phyloP scores from a whole-genome alignment of 805 yeast species.

The Pichia gijzeniarum region DNA sequence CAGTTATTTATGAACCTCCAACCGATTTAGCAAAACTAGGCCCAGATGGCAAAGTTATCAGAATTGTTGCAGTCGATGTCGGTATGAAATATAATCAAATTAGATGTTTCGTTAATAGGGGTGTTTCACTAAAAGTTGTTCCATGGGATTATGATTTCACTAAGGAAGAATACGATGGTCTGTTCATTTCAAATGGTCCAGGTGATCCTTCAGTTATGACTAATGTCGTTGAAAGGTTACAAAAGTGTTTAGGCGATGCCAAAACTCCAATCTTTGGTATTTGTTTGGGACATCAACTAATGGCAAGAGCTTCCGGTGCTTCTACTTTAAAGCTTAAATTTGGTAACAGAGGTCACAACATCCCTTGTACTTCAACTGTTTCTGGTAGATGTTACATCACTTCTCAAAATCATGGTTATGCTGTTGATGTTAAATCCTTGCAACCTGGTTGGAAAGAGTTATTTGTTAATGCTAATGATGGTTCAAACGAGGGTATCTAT shows the following conservation, averaged over 20 bases:
- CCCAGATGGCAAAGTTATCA: constrained; percentile 68
- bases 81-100: constrained; percentile 98
- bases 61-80: constrained; percentile 88
- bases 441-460: constrained; percentile 83
- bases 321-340: constrained; percentile 85
- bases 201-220: constrained; percentile 94
- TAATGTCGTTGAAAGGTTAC: constrained; percentile 55
- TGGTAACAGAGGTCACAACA: constrained; percentile 99
- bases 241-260: constrained; percentile 50
- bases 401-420: constrained; percentile 98
- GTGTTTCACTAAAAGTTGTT: constrained; percentile 91
- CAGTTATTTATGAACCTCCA: constrained; percentile 71
- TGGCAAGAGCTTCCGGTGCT: constrained; percentile 95
- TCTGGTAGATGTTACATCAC: constrained; percentile 97
- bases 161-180: constrained; percentile 82
- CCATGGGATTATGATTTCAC: constrained; percentile 92
- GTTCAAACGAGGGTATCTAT: constrained; percentile 97
- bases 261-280: constrained; percentile 94
- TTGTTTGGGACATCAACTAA: constrained; percentile 95
- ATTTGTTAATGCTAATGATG: constrained; percentile 93
- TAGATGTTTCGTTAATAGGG: constrained; percentile 92
- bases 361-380: constrained; percentile 79
- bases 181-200: constrained; percentile 96
- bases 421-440: constrained; percentile 80
- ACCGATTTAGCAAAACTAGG: constrained; percentile 44